phyloP scores from a whole-genome alignment of 176 grass and related monocot species.

The Pontederia paniculata region DNA sequence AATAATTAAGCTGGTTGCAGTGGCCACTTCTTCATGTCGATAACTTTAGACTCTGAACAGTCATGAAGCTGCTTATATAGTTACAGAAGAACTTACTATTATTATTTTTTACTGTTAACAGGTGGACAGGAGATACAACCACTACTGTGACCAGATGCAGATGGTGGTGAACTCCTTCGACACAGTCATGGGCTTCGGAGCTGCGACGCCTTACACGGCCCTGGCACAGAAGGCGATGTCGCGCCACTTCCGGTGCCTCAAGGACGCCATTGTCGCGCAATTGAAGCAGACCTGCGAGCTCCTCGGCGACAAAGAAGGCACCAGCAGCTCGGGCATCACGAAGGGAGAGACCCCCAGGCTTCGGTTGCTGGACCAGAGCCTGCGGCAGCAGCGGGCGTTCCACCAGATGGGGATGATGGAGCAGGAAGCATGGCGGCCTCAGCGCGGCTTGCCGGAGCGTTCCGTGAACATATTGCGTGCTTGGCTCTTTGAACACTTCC shows the following conservation, averaged over 20 bases:
- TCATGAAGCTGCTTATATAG: too few relatives aligned
- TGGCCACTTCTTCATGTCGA: too few relatives aligned
- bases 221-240: constrained; percentile 99
- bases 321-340: constrained; percentile 58
- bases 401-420: constrained; percentile 99
- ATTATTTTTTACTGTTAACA: constrained; percentile 11
- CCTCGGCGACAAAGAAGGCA: constrained; percentile 72
- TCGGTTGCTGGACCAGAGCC: constrained; percentile 73
- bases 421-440: constrained; percentile 87
- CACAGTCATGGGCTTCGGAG: constrained; percentile 88
- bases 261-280: constrained; percentile 66
- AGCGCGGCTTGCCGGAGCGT: constrained; percentile 87
- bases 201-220: constrained; percentile 94
- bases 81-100: background rate
- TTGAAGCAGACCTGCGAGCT: constrained; percentile 61
- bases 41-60: too few relatives aligned
- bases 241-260: constrained; percentile 95
- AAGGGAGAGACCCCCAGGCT: constrained; percentile 89
- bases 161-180: constrained; percentile 99
- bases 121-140: constrained; percentile 95
- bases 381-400: constrained; percentile 88
- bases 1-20: too few relatives aligned
- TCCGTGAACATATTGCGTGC: constrained; percentile 66
- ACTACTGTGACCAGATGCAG: constrained; percentile 99
- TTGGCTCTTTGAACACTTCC: constrained; percentile 99